Evolutionary conservation across 2,329 filamentous ascomycete species (phyloP).

Genomic region (Diaporthe sp.): DNA sequence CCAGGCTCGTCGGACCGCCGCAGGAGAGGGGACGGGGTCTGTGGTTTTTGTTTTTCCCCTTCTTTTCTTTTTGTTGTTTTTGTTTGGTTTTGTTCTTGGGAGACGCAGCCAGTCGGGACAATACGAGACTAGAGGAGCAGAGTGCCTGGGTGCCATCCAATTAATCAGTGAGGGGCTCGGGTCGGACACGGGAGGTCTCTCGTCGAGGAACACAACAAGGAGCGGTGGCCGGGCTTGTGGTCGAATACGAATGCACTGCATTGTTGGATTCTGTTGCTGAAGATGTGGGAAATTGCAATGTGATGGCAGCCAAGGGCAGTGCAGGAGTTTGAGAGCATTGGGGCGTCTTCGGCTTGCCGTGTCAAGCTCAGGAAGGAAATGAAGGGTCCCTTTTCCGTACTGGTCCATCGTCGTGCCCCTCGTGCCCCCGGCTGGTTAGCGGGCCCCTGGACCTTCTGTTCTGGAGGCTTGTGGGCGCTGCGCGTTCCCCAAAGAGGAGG

Average conservation of each 20-base stretch:
- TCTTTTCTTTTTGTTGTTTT: neutral
- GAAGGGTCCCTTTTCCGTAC: constrained; percentile 23
- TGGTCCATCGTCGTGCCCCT: neutral
- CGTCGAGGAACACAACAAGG: constrained; percentile 20
- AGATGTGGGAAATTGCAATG: constrained; percentile 30
- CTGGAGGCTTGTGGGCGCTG: neutral
- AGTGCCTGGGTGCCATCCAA: neutral
- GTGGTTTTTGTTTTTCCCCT: neutral
- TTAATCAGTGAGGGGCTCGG: constrained; percentile 13
- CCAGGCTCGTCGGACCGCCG: constrained; percentile 17
- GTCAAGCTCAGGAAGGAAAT: constrained; percentile 29
- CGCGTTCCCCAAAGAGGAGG: constrained; percentile 21
- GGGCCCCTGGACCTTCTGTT: neutral
- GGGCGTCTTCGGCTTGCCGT: neutral
- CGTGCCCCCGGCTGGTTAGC: neutral
- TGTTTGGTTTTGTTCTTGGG: constrained; percentile 8
- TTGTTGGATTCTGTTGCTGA: constrained; percentile 4
- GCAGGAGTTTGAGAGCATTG: neutral
- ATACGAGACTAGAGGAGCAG: neutral
- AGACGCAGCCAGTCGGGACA: neutral
- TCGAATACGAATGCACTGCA: constrained; percentile 14
- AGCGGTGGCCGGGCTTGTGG: constrained; percentile 1
- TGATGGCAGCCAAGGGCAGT: constrained; percentile 23
- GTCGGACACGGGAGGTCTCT: constrained; percentile 18
- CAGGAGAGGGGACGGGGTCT: neutral